Percentiles rank a stretch among this genome's conserved stretches.
These are phyloP conservation scores for Flaveria brownii DNA, from an alignment of 129 eudicot species.

Conservation along the genomic window DNA sequence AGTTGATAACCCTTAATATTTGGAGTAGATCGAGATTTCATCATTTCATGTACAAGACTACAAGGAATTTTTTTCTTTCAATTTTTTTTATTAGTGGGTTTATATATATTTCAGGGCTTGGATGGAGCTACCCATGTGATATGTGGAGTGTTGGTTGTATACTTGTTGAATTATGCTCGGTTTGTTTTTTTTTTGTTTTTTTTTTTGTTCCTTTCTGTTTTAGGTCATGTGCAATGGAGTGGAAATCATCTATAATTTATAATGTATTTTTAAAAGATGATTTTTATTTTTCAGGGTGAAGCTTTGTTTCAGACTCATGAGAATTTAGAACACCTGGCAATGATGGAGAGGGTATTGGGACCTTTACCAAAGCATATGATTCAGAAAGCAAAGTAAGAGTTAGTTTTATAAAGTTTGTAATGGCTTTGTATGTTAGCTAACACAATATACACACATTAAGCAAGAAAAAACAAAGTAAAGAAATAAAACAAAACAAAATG, in stretches of 20 bases:
- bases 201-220: not conserved
- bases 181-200: conserved; percentile 39
- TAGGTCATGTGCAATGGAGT: not conserved
- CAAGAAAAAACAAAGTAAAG: not conserved
- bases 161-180: conserved; percentile 87
- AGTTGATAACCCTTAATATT: not conserved
- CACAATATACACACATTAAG: not conserved
- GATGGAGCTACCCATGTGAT: conserved; percentile 94
- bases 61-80: not conserved
- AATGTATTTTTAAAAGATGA: not conserved
- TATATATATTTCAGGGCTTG: conserved; percentile 55
- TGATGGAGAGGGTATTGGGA: conserved; percentile 97
- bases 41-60: not conserved
- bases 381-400: conserved; percentile 60
- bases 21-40: not conserved
- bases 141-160: conserved; percentile 93
- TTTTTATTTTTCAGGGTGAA: conserved; percentile 58
- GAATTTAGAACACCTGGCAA: conserved; percentile 90
- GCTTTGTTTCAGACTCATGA: conserved; percentile 95
- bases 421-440: not conserved
- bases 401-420: not conserved
- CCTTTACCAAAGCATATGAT: conserved; percentile 87
- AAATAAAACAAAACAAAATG: not conserved
- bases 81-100: conserved; percentile 4
- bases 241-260: not conserved